phyloP scores from a whole-genome alignment of 2,329 filamentous ascomycete species.

The Pseudogymnoascus sp. region DNA sequence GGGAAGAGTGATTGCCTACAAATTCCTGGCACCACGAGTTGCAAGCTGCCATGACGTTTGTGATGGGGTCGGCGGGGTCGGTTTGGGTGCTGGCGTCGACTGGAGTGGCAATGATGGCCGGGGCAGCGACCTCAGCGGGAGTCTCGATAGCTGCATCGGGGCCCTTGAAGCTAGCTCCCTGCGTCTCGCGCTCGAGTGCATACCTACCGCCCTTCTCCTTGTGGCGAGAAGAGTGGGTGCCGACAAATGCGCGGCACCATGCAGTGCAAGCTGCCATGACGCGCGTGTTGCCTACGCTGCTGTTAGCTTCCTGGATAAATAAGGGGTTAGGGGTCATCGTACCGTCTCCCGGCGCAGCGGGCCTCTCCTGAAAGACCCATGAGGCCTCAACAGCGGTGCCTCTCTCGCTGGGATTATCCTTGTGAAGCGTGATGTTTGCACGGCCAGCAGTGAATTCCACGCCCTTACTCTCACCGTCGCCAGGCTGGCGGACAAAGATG shows the following conservation, averaged over 20 bases:
- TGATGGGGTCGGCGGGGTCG: too few relatives aligned
- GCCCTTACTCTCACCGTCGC: not conserved
- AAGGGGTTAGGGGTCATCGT: not conserved
- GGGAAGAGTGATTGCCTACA: not conserved
- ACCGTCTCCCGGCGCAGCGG: not conserved
- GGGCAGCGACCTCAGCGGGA: not conserved
- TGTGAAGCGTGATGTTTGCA: not conserved
- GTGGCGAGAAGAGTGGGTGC: not conserved
- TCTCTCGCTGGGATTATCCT: not conserved
- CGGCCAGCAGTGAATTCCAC: not conserved
- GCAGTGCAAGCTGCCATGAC: not conserved
- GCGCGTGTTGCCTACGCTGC: not conserved
- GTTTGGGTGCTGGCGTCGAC: too few relatives aligned
- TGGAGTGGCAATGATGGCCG: not conserved
- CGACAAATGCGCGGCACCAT: not conserved
- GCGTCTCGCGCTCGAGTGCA: not conserved
- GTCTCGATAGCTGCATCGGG: not conserved
- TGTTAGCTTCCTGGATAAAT: not conserved
- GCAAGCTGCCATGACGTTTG: too few relatives aligned
- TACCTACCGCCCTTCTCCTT: not conserved
- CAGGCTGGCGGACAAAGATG: not conserved
- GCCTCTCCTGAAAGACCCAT: not conserved
- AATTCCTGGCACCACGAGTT: not conserved
- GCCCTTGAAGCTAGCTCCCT: not conserved
- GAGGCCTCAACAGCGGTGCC: not conserved